Base-by-base conservation (phyloP, 192 early-diverging fungal genomes). In the Linnemannia hyalina region DNA sequence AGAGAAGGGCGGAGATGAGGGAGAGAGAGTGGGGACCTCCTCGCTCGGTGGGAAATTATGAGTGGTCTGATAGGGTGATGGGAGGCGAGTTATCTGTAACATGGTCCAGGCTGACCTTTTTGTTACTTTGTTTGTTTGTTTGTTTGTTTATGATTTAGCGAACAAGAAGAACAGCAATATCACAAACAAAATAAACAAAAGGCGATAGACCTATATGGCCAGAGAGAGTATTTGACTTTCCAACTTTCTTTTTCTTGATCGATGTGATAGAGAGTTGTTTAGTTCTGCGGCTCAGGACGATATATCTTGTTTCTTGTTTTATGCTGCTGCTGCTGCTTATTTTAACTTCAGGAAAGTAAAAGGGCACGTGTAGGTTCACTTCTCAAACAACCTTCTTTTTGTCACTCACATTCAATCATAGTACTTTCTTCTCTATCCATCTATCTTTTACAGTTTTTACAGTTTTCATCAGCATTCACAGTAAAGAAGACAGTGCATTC, bases 1-100 rank as follows among this genome's bases (percentile, higher is more conserved):
- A 26, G 23, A 57, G 54, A 55, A 15, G 7, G 23, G n/a, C 4
- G 15, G 20, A 26, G 23, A 23, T 55, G 52, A 57, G n/a, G 8
- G 55, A 26, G 55, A 57, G 6, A n/a, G n/a, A 26, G 55, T 0
- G 55, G 7, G n/a, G 23, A 2, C 11, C 23, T 65, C 26, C 26
- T 65, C 60, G 60, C 26, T 65, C 60, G 60, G 26, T 65, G 60
- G 60, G 60, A 65, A 65, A 65, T 65, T 32, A 29, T 65, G 11
- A 11, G 60, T 32, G 29, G 60, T 35, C 60, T 65, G 60, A 65
- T 65, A 65, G 60, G 60, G 18, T 52, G 49, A 20, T 5, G 20
- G 49, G 49, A 20, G 49, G 18, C 1, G 49, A 52, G 49, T 52
- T 18, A 52, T 52, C 16, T 15, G 13, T 4, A 52, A 52, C 20